Evolutionary conservation across 2,329 filamentous ascomycete species (phyloP).

Genomic region (Penicillium sp.): DNA sequence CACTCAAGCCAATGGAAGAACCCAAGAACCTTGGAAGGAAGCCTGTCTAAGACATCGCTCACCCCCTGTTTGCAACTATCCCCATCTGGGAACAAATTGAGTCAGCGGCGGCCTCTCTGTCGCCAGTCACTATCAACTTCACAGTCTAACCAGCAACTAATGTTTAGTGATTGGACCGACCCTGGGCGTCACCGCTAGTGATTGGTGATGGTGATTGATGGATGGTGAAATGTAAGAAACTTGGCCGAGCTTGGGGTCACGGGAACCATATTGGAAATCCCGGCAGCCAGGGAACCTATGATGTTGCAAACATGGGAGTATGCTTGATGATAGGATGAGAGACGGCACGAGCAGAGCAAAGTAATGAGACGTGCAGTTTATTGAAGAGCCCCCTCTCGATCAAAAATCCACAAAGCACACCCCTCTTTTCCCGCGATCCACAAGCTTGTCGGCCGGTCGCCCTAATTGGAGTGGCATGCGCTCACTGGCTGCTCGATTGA

Average conservation of each 20-base stretch:
- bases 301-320: conserved; percentile 1
- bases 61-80: conserved; percentile 8
- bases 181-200: conserved; percentile 8
- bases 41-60: conserved; percentile 25
- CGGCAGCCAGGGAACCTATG: neutral
- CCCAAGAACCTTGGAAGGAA: conserved; percentile 34
- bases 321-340: neutral
- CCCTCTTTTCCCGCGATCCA: conserved; percentile 31
- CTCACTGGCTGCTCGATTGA: conserved; percentile 7
- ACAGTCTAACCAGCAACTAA: neutral
- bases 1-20: conserved; percentile 35
- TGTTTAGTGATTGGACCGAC: neutral
- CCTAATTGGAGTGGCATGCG: neutral
- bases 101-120: neutral
- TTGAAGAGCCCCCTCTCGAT: neutral
- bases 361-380: conserved; percentile 8
- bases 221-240: conserved; percentile 2
- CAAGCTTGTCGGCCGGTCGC: conserved; percentile 29
- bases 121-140: conserved; percentile 2
- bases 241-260: conserved; percentile 7
- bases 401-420: conserved; percentile 2
- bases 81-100: neutral
- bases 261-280: conserved; percentile 12
- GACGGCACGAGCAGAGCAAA: neutral
- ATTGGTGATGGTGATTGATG: conserved; percentile 2